phyloP scores from a whole-genome alignment of 2,329 filamentous ascomycete species.

The Colletotrichum filicis region DNA sequence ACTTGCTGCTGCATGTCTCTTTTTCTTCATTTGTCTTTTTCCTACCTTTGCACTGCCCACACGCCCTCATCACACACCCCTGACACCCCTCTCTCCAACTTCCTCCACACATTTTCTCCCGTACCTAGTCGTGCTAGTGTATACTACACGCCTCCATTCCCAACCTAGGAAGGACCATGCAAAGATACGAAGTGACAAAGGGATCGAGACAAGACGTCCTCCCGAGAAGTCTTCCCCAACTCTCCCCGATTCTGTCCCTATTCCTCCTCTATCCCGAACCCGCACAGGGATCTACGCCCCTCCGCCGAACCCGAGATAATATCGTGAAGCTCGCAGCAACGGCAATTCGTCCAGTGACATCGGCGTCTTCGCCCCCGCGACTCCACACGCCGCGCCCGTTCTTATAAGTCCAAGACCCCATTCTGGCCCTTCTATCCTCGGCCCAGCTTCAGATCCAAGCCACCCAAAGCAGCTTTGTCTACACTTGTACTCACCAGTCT shows the following conservation, averaged over 20 bases:
- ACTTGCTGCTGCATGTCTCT: background rate
- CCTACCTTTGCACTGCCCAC: constrained; percentile 3
- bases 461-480: constrained; percentile 28
- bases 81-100: background rate
- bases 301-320: constrained; percentile 33
- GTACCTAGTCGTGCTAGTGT: background rate
- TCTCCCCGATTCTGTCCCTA: constrained; percentile 19
- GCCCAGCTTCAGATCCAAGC: constrained; percentile 29
- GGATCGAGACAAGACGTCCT: background rate
- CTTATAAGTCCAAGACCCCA: constrained; percentile 33
- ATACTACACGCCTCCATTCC: background rate
- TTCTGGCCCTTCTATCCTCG: constrained; percentile 35
- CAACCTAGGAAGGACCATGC: background rate
- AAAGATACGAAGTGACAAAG: constrained; percentile 2
- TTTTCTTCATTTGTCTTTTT: background rate
- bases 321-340: constrained; percentile 32
- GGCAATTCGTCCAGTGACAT: constrained; percentile 17
- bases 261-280: constrained; percentile 30
- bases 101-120: background rate
- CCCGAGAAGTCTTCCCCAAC: background rate
- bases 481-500: background rate
- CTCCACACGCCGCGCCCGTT: constrained; percentile 33
- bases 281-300: constrained; percentile 22
- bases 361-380: constrained; percentile 26
- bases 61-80: background rate